Evolutionary conservation across 441 rosid genomes (phyloP), one percentile per base, ranked within the genome.

Genomic region (Raphanus hybrid): DNA sequence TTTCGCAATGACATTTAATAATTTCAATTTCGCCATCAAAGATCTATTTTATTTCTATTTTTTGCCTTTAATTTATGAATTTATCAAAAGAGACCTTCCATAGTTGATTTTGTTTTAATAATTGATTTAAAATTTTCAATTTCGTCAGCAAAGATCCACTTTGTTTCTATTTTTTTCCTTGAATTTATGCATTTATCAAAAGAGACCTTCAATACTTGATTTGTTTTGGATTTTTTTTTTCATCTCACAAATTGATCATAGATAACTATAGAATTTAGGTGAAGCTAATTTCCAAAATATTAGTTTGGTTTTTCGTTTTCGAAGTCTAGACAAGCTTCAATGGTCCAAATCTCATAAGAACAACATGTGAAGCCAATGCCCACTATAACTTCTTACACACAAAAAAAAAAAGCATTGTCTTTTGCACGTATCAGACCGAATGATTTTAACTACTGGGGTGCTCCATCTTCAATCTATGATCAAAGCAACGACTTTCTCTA

Each of bases 401-500:
- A n/a, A 20, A 20, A 20, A 20, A 20, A 67, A 23, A 61, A 16
- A 69, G 26, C 26, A 12, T 41, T 2, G 59, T 37, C 61, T 5
- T 20, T 50, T 50, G 55, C 55, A n/a, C 16, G 6, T 8, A 50
- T 50, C 57, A 23, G 1, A 52, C 58, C 58, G 1, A 54, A 15
- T 2, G 58, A 16, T 7, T 43, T 54, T 2, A 54, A 15, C 20
- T 15, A 15, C 23, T 15, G 58, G 58, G 23, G 8, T 2, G 20
- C 5, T 48, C 69, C 70, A 50, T 68, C 54, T 69, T 9, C 63
- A 43, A 23, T 55, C 50, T 67, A 52, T 43, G 69, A 77, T 80
- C 27, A 35, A 78, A 29, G 84, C 85, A 41, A 74, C 75, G 59
- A 89, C 60, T 71, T 92, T 89, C 57, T 91, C 87, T 18, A 92